phyloP scores from a whole-genome alignment of 257 asterid species.

The Haberlea rhodopensis region DNA sequence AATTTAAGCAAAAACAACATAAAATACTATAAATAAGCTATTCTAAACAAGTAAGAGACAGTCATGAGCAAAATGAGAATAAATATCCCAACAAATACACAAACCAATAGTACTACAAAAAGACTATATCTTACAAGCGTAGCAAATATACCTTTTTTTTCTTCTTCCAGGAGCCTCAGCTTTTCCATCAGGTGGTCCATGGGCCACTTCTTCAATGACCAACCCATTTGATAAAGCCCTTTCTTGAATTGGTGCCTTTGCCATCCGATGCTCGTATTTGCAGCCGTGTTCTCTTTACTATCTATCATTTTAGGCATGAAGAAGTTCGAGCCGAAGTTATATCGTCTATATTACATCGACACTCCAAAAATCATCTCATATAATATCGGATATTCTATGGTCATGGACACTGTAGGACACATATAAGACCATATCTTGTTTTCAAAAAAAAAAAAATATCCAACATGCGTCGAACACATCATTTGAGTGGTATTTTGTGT shows the following conservation, averaged over 20 bases:
- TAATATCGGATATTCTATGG: too few species aligned
- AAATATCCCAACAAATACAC: slow-evolving; percentile 18
- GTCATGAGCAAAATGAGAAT: background rate
- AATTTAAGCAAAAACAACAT: too few species aligned
- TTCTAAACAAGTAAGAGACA: too few species aligned
- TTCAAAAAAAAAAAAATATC: too few species aligned
- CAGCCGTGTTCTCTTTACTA: slow-evolving; percentile 27
- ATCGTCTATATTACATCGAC: too few species aligned
- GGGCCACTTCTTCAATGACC: slow-evolving; percentile 62
- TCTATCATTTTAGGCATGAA: slow-evolving; percentile 27
- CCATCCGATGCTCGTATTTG: slow-evolving; percentile 29
- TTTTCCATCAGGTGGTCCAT: slow-evolving; percentile 64
- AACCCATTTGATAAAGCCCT: slow-evolving; percentile 72
- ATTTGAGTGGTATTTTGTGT: too few species aligned
- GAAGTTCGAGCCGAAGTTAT: slow-evolving; percentile 15
- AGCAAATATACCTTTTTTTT: slow-evolving; percentile 52
- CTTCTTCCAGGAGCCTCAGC: slow-evolving; percentile 63
- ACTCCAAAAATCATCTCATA: too few species aligned
- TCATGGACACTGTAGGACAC: too few species aligned
- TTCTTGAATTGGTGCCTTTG: slow-evolving; percentile 26
- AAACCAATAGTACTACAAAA: slow-evolving; percentile 8
- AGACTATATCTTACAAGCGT: background rate
- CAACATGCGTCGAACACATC: too few species aligned
- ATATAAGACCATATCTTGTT: too few species aligned
- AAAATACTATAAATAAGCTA: too few species aligned